phyloP scores from a whole-genome alignment of 345 rosid genomes.

The Sonneratia alba region DNA sequence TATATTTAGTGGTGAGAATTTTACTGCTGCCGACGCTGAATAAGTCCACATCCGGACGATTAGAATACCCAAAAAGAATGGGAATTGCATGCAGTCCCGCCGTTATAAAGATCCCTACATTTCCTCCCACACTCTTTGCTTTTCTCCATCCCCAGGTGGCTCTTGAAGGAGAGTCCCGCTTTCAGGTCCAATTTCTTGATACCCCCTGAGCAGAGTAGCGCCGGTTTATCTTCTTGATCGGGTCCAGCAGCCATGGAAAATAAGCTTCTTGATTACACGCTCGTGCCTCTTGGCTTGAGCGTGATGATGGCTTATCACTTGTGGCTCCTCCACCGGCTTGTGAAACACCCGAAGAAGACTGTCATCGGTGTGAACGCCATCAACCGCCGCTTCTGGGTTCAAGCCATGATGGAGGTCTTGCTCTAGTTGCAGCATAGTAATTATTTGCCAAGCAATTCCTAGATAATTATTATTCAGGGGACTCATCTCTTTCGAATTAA shows the following conservation, averaged over 20 bases:
- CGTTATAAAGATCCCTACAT: neutral
- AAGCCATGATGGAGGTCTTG: slow-evolving; percentile 84
- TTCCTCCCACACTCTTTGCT: neutral
- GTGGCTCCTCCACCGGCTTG: slow-evolving; percentile 60
- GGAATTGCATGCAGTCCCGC: neutral
- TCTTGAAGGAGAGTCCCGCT: no score
- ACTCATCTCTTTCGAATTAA: no score
- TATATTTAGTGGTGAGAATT: no score
- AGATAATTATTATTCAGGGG: no score
- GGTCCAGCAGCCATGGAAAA: slow-evolving; percentile 30
- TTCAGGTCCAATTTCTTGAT: no score
- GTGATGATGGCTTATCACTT: slow-evolving; percentile 49
- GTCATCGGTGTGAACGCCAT: slow-evolving; percentile 67
- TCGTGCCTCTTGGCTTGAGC: slow-evolving; percentile 51
- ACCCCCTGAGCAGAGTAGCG: no score
- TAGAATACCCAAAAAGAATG: no score
- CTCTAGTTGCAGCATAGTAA: no score
- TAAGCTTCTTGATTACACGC: slow-evolving; percentile 40
- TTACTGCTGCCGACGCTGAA: no score
- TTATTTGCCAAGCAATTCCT: no score
- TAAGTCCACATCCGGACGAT: no score
- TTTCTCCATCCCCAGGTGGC: neutral
- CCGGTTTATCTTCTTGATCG: neutral
- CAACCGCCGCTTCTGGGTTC: slow-evolving; percentile 85
- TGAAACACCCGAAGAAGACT: slow-evolving; percentile 51